Conservation (phyloP, 2,329 filamentous ascomycete genomes). For the Uncinocarpus reesii region DNA sequence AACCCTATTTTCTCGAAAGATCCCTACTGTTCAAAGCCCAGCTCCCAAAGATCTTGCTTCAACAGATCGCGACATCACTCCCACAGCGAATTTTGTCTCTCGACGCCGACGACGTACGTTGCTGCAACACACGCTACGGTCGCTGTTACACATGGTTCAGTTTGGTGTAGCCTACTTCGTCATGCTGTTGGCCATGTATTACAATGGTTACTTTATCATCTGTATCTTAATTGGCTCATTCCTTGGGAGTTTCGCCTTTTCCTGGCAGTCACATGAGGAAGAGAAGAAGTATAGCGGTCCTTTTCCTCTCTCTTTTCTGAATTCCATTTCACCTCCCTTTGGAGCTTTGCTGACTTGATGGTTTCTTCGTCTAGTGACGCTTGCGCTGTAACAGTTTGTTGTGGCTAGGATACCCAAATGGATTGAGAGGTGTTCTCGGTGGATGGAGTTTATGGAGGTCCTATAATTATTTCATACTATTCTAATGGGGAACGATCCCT, state of each 20-base stretch:
- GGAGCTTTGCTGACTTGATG: conserved; percentile 1
- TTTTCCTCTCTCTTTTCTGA: background rate
- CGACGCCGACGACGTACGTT: conserved; percentile 45
- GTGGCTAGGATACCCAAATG: conserved; percentile 4
- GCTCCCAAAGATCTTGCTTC: background rate
- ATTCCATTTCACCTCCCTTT: background rate
- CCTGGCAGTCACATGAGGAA: conserved; percentile 47
- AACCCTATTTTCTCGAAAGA: conserved; percentile 22
- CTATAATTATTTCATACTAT: too few relatives aligned
- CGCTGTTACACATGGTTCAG: conserved; percentile 57
- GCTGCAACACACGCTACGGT: conserved; percentile 56
- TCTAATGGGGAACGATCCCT: too few relatives aligned
- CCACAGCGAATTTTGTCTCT: conserved; percentile 3
- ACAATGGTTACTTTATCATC: conserved; percentile 66
- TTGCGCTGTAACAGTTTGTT: conserved; percentile 14
- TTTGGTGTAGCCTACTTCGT: conserved; percentile 69
- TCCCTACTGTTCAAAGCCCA: background rate
- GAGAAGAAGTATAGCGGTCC: conserved; percentile 21
- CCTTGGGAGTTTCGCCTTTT: conserved; percentile 61
- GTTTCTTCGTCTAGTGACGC: conserved; percentile 11
- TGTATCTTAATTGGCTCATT: conserved; percentile 69
- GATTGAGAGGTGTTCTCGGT: too few relatives aligned
- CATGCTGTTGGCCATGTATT: conserved; percentile 60
- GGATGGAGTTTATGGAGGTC: background rate
- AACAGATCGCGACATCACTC: background rate